Percentiles rank a stretch among this genome's conserved stretches.
phyloP scores from a whole-genome alignment of 2,329 filamentous ascomycete genomes.

The Colletotrichum graminicola region DNA sequence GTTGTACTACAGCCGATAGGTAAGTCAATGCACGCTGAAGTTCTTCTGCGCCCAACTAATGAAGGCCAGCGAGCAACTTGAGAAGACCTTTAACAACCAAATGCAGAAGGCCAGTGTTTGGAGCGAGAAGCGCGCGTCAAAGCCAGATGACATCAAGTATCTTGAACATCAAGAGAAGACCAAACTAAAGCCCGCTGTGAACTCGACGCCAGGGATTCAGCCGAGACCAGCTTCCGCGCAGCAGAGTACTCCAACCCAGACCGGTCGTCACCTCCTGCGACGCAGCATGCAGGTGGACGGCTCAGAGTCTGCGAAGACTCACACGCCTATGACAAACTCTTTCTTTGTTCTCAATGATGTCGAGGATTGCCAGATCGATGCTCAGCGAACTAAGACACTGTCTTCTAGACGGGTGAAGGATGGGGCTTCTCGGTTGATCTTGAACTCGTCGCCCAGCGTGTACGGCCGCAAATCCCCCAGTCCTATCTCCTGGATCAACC shows the following conservation, averaged over 20 bases:
- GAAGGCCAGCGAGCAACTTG: not conserved
- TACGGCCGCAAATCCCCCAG: conserved; percentile 40
- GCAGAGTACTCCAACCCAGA: conserved; percentile 1
- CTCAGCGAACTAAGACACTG: not conserved
- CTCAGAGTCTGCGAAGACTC: not conserved
- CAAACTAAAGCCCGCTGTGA: not conserved
- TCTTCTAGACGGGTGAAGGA: conserved; percentile 16
- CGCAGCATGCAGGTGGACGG: conserved; percentile 20
- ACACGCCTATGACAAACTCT: not conserved
- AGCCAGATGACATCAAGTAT: conserved; percentile 20
- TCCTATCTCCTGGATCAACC: conserved; percentile 61
- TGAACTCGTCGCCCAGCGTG: not conserved
- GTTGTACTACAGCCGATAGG: not conserved
- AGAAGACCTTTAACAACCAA: conserved; percentile 12
- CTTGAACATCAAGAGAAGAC: conserved; percentile 16
- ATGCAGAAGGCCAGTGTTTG: not conserved
- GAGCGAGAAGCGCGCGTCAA: not conserved
- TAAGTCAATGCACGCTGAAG: not conserved
- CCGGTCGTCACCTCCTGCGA: not conserved
- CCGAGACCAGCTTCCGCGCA: conserved; percentile 12
- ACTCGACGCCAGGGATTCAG: not conserved
- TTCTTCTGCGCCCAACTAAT: not conserved
- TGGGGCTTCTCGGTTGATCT: conserved; percentile 1
- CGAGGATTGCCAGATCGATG: not conserved
- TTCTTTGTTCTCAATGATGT: not conserved